Evolutionary conservation across 2,329 filamentous ascomycete genomes (phyloP).

Genomic region (Cordyceps fumosorosea): DNA sequence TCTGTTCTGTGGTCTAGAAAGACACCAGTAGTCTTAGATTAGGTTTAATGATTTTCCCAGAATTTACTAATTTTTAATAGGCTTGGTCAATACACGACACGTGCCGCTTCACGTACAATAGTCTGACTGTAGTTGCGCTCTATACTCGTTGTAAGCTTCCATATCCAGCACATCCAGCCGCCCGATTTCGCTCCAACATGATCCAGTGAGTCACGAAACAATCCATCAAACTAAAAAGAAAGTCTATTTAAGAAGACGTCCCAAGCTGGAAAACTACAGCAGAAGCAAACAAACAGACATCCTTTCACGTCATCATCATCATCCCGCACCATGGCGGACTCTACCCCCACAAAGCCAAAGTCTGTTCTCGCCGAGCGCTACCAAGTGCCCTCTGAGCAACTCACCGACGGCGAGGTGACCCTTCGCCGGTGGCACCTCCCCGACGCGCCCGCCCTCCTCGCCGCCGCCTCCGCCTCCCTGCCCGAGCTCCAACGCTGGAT

Average conservation of each 20-base stretch:
- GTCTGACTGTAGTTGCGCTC: neutral
- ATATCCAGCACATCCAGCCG: neutral
- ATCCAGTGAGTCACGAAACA: neutral
- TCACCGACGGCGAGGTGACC: constrained; percentile 11
- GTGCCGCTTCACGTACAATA: neutral
- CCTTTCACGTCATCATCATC: neutral
- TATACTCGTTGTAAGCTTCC: neutral
- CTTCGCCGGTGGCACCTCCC: constrained; percentile 16
- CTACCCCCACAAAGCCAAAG: neutral
- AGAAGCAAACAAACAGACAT: neutral
- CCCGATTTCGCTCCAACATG: neutral
- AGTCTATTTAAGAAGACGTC: neutral
- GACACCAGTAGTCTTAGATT: no score
- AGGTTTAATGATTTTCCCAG: no score
- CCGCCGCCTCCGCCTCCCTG: constrained; percentile 13
- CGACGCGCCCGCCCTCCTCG: constrained; percentile 10
- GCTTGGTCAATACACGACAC: no score
- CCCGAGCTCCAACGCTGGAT: constrained; percentile 17
- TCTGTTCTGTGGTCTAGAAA: no score
- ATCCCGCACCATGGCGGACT: neutral
- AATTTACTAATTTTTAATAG: no score
- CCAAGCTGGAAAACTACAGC: neutral
- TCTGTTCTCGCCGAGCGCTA: neutral
- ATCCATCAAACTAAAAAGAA: neutral
- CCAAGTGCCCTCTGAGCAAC: constrained; percentile 9